These are phyloP conservation scores for Pholiota microspora DNA, from an alignment of 768 basidiomycete genomes.

Conservation along the genomic window DNA sequence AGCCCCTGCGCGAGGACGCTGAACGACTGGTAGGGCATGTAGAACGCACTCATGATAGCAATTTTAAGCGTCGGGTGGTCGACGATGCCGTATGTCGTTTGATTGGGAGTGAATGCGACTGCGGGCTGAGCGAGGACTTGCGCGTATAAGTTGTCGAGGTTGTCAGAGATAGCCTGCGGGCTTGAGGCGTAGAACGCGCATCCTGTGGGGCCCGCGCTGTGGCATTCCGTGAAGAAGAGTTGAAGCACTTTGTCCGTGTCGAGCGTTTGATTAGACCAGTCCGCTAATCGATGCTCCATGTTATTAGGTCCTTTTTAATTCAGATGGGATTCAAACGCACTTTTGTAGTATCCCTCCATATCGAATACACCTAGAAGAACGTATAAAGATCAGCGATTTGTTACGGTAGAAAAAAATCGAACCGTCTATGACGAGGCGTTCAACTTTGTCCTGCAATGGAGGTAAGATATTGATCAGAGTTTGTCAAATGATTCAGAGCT, in stretches of 20 bases:
- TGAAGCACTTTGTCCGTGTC: background rate
- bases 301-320: background rate
- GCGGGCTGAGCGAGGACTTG: background rate
- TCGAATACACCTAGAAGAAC: background rate
- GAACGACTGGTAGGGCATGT: background rate
- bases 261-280: background rate
- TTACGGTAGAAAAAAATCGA: background rate
- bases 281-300: background rate
- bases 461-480: background rate
- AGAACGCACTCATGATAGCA: background rate
- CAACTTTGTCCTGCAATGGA: background rate
- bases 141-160: background rate
- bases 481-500: background rate
- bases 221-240: background rate
- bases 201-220: background rate
- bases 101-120: background rate
- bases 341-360: background rate
- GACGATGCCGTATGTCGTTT: background rate
- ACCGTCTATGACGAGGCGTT: background rate
- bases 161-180: background rate
- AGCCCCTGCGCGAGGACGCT: background rate
- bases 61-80: background rate
- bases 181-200: background rate
- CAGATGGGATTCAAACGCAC: background rate
- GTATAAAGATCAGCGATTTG: too few species aligned